Evolutionary conservation across 1,139 yeast genomes (phyloP).

Genomic region (Kodamaea arcana): DNA sequence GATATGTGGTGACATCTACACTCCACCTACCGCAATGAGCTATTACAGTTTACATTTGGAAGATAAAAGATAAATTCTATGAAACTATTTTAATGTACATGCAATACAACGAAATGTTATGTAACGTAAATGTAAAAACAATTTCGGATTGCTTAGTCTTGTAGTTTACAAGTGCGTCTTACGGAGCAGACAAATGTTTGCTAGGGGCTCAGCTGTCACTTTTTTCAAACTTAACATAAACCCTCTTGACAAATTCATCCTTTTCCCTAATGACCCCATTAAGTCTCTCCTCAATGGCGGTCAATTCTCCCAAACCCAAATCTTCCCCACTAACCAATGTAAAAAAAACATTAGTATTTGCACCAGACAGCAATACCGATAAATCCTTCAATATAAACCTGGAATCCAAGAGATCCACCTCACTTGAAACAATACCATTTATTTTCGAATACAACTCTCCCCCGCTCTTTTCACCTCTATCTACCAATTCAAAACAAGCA

Average conservation of each 20-base stretch:
- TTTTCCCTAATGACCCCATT: conserved; percentile 18
- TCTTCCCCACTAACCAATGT: conserved; percentile 18
- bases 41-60: no score
- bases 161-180: no score
- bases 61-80: no score
- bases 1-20: no score
- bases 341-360: conserved; percentile 46
- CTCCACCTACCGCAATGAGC: no score
- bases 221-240: conserved; percentile 21
- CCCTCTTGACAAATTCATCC: conserved; percentile 24
- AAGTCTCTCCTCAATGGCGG: conserved; percentile 24
- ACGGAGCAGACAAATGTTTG: no score
- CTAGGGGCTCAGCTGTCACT: no score
- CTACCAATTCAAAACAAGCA: conserved; percentile 74
- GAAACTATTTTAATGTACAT: no score
- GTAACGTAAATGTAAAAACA: no score
- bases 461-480: conserved; percentile 40
- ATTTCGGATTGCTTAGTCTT: no score
- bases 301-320: conserved; percentile 24
- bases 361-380: conserved; percentile 66
- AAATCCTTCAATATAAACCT: conserved; percentile 41
- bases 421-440: conserved; percentile 15
- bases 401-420: conserved; percentile 16
- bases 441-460: conserved; percentile 29
- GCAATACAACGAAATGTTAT: no score